Conservation (phyloP, 2,329 filamentous ascomycete genomes). For the Cercospora zeina region DNA sequence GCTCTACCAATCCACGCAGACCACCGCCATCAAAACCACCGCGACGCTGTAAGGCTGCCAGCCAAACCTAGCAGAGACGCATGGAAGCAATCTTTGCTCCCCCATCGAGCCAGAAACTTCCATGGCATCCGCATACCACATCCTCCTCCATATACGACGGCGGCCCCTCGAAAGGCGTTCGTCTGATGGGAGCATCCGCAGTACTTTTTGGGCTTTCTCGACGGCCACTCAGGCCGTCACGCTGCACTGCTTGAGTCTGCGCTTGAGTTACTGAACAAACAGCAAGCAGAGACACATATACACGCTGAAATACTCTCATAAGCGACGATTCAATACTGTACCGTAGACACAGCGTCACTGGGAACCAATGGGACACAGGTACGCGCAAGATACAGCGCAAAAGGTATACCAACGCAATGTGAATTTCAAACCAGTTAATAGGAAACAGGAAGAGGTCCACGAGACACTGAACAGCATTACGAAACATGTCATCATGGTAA, state of each 20-base stretch:
- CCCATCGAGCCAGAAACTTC: neutral
- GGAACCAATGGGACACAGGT: no score
- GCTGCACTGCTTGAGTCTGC: no score
- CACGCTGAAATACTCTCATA: no score
- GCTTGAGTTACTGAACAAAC: no score
- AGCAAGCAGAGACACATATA: no score
- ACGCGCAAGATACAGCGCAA: neutral
- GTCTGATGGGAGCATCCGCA: neutral
- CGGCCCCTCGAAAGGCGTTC: neutral
- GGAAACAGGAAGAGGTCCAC: neutral
- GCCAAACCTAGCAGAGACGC: neutral
- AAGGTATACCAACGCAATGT: neutral
- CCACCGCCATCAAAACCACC: neutral
- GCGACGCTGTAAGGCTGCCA: neutral
- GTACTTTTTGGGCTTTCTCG: neutral
- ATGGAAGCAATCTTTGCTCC: neutral
- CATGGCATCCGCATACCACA: neutral
- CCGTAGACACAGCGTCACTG: no score
- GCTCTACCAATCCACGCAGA: neutral
- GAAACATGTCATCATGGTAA: neutral
- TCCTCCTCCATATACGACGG: neutral
- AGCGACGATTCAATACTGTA: no score
- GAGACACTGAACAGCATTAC: neutral
- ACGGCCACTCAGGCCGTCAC: no score
- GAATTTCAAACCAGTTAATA: neutral